Conservation (phyloP, 2,329 filamentous ascomycete species). For the Hypomyces rosellus region DNA sequence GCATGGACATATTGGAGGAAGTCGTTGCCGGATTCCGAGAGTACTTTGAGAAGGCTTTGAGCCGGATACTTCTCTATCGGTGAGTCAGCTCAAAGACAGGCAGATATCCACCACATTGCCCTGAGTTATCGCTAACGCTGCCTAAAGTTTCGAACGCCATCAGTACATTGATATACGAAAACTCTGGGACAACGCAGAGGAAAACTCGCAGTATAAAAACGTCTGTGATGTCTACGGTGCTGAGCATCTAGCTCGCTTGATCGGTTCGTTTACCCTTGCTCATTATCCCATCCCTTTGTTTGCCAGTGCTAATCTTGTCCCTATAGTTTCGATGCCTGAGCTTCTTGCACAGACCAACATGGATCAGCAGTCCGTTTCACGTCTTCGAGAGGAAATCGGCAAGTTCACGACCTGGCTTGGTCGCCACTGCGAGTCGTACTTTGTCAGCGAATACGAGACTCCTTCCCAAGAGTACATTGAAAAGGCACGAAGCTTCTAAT, state of each 20-base stretch:
- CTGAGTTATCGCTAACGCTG: slow-evolving; percentile 11
- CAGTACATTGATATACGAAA: slow-evolving; percentile 78
- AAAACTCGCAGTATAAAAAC: slow-evolving; percentile 62
- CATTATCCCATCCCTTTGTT: background rate
- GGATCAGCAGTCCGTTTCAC: slow-evolving; percentile 84
- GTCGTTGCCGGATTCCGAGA: slow-evolving; percentile 79
- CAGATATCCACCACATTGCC: too few relatives aligned
- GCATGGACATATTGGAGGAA: slow-evolving; percentile 83
- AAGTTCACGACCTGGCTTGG: slow-evolving; percentile 84
- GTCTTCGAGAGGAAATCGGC: slow-evolving; percentile 79
- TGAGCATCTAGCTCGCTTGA: slow-evolving; percentile 82
- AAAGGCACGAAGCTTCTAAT: slow-evolving; percentile 47
- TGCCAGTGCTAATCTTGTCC: slow-evolving; percentile 6
- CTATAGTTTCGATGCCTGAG: slow-evolving; percentile 78
- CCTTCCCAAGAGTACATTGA: slow-evolving; percentile 67
- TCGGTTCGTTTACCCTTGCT: slow-evolving; percentile 55
- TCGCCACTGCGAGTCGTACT: slow-evolving; percentile 70
- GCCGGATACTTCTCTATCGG: slow-evolving; percentile 81
- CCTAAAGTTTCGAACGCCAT: slow-evolving; percentile 73
- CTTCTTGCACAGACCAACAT: slow-evolving; percentile 96
- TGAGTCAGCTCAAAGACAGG: slow-evolving; percentile 26
- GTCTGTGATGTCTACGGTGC: slow-evolving; percentile 83
- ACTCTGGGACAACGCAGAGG: slow-evolving; percentile 56
- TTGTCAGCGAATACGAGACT: slow-evolving; percentile 69
- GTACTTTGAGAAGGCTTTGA: slow-evolving; percentile 89